Conservation (phyloP, 179 eudicot genomes). For the Corrigiola litoralis region DNA sequence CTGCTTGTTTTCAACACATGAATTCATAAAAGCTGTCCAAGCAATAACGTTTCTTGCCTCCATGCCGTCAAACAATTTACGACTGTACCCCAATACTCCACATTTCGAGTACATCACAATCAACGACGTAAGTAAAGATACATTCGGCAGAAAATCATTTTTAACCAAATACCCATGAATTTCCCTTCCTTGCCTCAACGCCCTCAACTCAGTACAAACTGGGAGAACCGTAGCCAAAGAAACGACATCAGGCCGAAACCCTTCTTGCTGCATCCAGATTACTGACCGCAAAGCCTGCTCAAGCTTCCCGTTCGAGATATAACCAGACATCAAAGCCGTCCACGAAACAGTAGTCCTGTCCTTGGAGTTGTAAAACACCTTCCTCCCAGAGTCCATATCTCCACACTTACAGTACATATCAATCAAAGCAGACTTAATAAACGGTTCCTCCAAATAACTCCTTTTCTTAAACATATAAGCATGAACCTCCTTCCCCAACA, state of each 20-base stretch:
- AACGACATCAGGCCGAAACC: slow-evolving; percentile 79
- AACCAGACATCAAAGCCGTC: slow-evolving; percentile 88
- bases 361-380: slow-evolving; percentile 53
- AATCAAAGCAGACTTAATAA: slow-evolving; percentile 65
- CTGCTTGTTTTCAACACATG: slow-evolving; percentile 37
- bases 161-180: slow-evolving; percentile 64
- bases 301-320: slow-evolving; percentile 58
- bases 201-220: slow-evolving; percentile 56
- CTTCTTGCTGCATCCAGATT: slow-evolving; percentile 95
- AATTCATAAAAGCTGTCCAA: slow-evolving; percentile 78
- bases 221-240: slow-evolving; percentile 78
- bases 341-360: slow-evolving; percentile 70
- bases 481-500: slow-evolving; percentile 71
- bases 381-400: slow-evolving; percentile 64
- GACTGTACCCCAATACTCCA: slow-evolving; percentile 44
- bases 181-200: slow-evolving; percentile 68
- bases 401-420: slow-evolving; percentile 97
- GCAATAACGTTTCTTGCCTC: slow-evolving; percentile 61
- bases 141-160: slow-evolving; percentile 47
- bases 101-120: slow-evolving; percentile 91
- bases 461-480: slow-evolving; percentile 60
- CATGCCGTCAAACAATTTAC: slow-evolving; percentile 46
- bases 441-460: slow-evolving; percentile 51
- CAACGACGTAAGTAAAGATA: slow-evolving; percentile 63
- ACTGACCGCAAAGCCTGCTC: slow-evolving; percentile 77